Evolutionary conservation across 345 rosid genomes (phyloP).

Genomic region (Citropsis articulata): DNA sequence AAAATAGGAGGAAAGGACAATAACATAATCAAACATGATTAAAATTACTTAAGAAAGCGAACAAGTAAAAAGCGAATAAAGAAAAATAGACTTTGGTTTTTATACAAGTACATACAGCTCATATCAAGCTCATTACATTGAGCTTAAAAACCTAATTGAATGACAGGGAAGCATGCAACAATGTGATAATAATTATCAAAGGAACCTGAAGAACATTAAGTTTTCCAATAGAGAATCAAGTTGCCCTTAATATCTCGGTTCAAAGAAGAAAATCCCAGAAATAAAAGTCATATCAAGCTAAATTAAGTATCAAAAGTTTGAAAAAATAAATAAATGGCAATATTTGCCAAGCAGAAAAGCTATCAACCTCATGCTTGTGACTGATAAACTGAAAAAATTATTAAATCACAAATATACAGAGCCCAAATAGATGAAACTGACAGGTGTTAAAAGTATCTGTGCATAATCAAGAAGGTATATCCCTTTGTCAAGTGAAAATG

Average conservation of each 20-base stretch:
- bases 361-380: not conserved
- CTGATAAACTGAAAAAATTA: not conserved
- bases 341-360: not conserved
- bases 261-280: not conserved
- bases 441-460: not conserved
- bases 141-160: not conserved
- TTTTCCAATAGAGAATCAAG: not conserved
- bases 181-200: slow-evolving; percentile 22
- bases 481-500: not conserved
- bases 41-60: slow-evolving; percentile 11
- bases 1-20: slow-evolving; percentile 6
- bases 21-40: slow-evolving; percentile 21
- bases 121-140: slow-evolving; percentile 9
- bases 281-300: not conserved
- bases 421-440: not conserved
- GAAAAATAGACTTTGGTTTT: slow-evolving; percentile 1
- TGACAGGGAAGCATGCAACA: slow-evolving; percentile 18
- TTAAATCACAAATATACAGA: not conserved
- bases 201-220: not conserved
- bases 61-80: slow-evolving; percentile 7
- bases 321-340: not conserved
- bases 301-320: not conserved
- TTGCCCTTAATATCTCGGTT: not conserved
- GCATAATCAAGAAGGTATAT: not conserved
- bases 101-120: slow-evolving; percentile 27